Base-by-base conservation (phyloP, 768 basidiomycete genomes). In the Suillus americanus region DNA sequence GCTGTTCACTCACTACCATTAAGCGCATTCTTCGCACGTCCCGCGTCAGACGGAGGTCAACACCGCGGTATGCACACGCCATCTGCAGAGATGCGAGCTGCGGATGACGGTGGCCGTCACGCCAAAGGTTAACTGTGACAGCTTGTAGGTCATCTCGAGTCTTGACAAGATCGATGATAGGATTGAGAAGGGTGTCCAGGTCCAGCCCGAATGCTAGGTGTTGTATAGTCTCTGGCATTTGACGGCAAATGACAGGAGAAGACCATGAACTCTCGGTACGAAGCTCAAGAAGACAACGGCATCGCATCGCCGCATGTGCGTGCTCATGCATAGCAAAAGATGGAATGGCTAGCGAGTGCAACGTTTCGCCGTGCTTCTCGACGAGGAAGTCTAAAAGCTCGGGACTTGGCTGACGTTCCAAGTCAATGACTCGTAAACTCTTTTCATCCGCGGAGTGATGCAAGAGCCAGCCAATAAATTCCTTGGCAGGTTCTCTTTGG, bases 381-480 rank as follows among this genome's bases (percentile, higher is more conserved):
- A 86, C 76, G 60, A 91, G 72, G 71, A 82, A 81, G 61, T 88
- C 83, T 56, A 92, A 78, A 56, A 88, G 68, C 16, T 84, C 81
- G 9, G 75, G 64, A 50, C 83, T 80, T 2, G 89, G 88, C 65
- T 90, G 85, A 63, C 88, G 81, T 60, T 84, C 84, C 62, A 91
- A 78, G 62, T 88, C 85, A 62, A 91, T 78, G 37, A 78, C 74
- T 62, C 79, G 79, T 54, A 90, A 79, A 65, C 76, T 76, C 28
- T 66, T 69, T n/a, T 80, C 79, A 51, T 72, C 73, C 28, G 74
- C 67, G 40, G 89, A 88, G 63, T 84, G 80, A 69, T 85, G 82
- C 30, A 91, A 85, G 63, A 92, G 84, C 90, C 90, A 91, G 43
- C 82, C 79, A 68, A 89, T 76, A 74, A 91, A 87, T 41, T 88